Evolutionary conservation across 805 yeast species (phyloP), one percentile per base, ranked within the genome.

Genomic region (Candida ponderosae): DNA sequence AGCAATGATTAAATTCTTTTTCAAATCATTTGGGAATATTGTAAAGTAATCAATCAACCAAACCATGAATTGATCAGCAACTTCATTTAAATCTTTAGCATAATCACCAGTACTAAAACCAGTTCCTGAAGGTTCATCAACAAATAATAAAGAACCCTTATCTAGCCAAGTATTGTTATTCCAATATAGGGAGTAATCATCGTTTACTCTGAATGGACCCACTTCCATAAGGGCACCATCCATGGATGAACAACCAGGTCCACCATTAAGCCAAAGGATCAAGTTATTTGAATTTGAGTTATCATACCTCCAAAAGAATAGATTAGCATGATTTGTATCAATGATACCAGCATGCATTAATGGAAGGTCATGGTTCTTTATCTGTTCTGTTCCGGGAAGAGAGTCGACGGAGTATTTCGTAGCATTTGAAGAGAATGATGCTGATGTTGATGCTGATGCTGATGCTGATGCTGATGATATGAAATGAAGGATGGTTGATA

Each of bases 211-310:
- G 32, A 87, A 73, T 0, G 98, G 97, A 0, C 98, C 98, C 4
- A 79, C 63, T 57, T 93, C 98, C 76, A 89, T 75, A 45, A 93
- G 56, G 0, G 95, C 96, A 14, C 98, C 98, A 60, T 93, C 98
- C 93, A 90, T 78, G 0, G 97, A 88, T 2, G 96, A 88, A 57
- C 98, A 93, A 0, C 98, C 98, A 0, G 98, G 98, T 0, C 98
- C 98, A 29, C 98, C 98, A 57, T 93, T 93, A 18, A 93, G 68
- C 97, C 98, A 93, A 38, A 93, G 70, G 8, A 82, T 70, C 18
- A 83, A 67, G 43, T 68, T 69, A 45, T 68, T 45, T 8, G 24
- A 21, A 40, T 42, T 41, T 17, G 42, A 40, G 29, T 51, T 46
- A 10, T 34, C 19, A 39, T 52, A 53, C 35, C 46, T 49, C 58